Percentiles rank a stretch among this genome's conserved stretches.
These are phyloP conservation scores for Xylaria digitata DNA, from an alignment of 2,329 filamentous ascomycete genomes.

Conservation along the genomic window DNA sequence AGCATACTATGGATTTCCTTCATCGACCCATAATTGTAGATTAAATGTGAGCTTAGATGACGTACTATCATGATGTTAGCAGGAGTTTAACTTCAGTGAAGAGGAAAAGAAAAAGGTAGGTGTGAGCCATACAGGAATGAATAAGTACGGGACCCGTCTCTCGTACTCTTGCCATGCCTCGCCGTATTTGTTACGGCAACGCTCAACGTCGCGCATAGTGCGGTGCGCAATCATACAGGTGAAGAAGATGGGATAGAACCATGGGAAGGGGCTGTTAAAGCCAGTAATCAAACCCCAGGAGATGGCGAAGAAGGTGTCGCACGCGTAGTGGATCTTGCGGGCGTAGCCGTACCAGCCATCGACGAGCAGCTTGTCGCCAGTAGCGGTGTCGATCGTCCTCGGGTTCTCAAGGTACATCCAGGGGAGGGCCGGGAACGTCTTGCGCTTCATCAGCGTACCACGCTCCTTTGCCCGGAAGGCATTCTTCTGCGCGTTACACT, in stretches of 20 bases:
- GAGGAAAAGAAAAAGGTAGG: not conserved
- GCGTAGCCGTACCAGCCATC: constrained; percentile 87
- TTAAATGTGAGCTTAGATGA: constrained; percentile 28
- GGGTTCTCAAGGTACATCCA: constrained; percentile 88
- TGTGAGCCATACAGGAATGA: constrained; percentile 64
- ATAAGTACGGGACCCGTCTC: constrained; percentile 81
- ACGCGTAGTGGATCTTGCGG: constrained; percentile 69
- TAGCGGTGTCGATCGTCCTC: constrained; percentile 76
- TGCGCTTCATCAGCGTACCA: constrained; percentile 75
- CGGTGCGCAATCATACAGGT: constrained; percentile 82
- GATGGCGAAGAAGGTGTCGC: constrained; percentile 62
- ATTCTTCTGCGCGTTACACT: constrained; percentile 93
- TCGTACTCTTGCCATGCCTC: constrained; percentile 86
- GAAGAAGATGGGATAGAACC: constrained; percentile 91
- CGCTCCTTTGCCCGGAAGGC: constrained; percentile 85
- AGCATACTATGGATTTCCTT: not conserved
- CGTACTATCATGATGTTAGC: constrained; percentile 33
- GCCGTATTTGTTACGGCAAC: constrained; percentile 82
- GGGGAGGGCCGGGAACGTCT: constrained; percentile 89
- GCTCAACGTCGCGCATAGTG: constrained; percentile 77
- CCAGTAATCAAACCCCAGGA: constrained; percentile 65
- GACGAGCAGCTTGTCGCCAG: constrained; percentile 80
- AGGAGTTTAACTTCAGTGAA: too few relatives aligned
- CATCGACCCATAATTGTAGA: constrained; percentile 17
- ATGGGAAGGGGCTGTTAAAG: constrained; percentile 79